These are phyloP conservation scores for Rutstroemia sp. DNA, from an alignment of 2,329 filamentous ascomycete species.

Conservation along the genomic window DNA sequence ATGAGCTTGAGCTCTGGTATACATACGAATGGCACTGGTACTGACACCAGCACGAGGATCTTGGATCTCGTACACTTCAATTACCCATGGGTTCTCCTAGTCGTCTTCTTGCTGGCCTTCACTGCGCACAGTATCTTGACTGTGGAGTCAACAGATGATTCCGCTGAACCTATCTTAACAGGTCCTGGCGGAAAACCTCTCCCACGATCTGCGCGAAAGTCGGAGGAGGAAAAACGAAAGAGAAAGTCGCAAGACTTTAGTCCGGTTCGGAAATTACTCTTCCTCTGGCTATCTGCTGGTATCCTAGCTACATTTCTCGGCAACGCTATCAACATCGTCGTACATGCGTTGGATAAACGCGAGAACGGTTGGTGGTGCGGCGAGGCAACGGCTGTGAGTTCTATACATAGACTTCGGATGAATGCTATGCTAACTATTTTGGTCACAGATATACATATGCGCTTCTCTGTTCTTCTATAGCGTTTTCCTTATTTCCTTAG, in stretches of 20 bases:
- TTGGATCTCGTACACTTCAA: slow-evolving; percentile 32
- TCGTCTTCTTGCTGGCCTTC: slow-evolving; percentile 58
- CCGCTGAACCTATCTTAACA: slow-evolving; percentile 37
- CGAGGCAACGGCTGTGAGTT: slow-evolving; percentile 64
- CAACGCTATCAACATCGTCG: slow-evolving; percentile 65
- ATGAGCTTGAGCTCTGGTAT: slow-evolving; percentile 17
- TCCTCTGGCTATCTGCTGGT: slow-evolving; percentile 66
- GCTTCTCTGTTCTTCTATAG: slow-evolving; percentile 83
- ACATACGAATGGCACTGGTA: slow-evolving; percentile 13
- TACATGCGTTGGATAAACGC: slow-evolving; percentile 62
- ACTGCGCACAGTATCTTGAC: slow-evolving; percentile 51
- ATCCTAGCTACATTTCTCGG: slow-evolving; percentile 68
- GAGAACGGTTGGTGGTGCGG: slow-evolving; percentile 75
- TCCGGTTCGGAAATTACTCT: slow-evolving; percentile 60
- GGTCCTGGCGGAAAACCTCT: slow-evolving; percentile 89
- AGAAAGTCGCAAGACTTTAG: slow-evolving; percentile 48
- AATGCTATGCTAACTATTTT: slow-evolving; percentile 10
- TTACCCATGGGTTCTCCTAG: slow-evolving; percentile 56
- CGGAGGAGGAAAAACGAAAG: slow-evolving; percentile 37
- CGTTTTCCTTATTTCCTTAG: slow-evolving; percentile 76
- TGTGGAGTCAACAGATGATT: slow-evolving; percentile 33
- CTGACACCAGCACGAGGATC: slow-evolving; percentile 12
- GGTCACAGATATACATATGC: slow-evolving; percentile 68
- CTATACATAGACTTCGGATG: neutral
- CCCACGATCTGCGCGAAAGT: slow-evolving; percentile 39